phyloP scores from a whole-genome alignment of 108 stramenopile species.

The Asterionellopsis glacialis region DNA sequence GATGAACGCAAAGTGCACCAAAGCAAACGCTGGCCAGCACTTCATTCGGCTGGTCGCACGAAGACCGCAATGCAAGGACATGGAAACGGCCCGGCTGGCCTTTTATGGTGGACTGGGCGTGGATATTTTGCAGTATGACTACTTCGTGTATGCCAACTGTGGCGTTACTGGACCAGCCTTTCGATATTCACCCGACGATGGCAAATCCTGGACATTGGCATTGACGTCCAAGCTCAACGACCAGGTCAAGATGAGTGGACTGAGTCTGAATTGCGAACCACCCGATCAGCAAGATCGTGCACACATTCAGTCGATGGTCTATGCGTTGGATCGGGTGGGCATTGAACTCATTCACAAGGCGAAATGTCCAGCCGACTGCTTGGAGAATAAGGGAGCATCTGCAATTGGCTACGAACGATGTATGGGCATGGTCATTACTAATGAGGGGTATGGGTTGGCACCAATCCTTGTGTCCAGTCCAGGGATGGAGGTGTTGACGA shows the following conservation, averaged over 20 bases:
- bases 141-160: constrained; percentile 48
- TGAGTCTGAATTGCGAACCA: constrained; percentile 19
- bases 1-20: no score
- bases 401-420: constrained; percentile 40
- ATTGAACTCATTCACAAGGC: constrained; percentile 19
- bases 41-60: constrained; percentile 21
- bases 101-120: constrained; percentile 1
- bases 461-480: neutral
- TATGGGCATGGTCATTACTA: constrained; percentile 29
- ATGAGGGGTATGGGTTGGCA: constrained; percentile 33
- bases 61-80: constrained; percentile 39
- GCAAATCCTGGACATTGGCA: constrained; percentile 28
- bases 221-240: constrained; percentile 32
- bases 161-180: constrained; percentile 31
- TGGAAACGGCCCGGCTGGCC: constrained; percentile 34
- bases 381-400: constrained; percentile 1
- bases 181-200: neutral
- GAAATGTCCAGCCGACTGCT: constrained; percentile 35
- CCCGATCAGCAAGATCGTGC: constrained; percentile 7
- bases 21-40: no score
- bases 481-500: neutral
- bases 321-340: constrained; percentile 30
- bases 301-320: constrained; percentile 41
- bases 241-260: constrained; percentile 30
- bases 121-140: constrained; percentile 30